Conservation (phyloP, 305 asterid species). For the Solanum chacoense region DNA sequence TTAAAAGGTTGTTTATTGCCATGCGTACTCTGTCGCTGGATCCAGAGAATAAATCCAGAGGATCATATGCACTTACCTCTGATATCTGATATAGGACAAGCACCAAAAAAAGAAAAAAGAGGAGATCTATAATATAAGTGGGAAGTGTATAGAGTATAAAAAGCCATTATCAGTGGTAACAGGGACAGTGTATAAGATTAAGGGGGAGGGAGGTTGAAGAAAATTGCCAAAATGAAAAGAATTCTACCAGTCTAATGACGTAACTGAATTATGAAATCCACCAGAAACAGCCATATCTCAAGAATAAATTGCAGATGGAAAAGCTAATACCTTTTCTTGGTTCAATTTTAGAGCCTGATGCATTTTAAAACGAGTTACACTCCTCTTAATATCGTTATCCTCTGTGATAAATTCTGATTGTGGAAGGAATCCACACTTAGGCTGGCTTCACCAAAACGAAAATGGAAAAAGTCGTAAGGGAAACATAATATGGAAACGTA, state of each 20-base stretch:
- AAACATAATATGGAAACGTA: background rate
- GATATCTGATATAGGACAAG: slow-evolving; percentile 41
- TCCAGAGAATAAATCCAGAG: slow-evolving; percentile 72
- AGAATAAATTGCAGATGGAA: background rate
- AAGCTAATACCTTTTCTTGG: slow-evolving; percentile 48
- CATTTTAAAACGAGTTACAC: slow-evolving; percentile 65
- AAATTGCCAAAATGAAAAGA: too few relatives aligned
- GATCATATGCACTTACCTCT: slow-evolving; percentile 66
- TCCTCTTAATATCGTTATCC: slow-evolving; percentile 55
- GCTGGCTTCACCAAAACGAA: slow-evolving; percentile 39
- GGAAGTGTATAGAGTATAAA: background rate
- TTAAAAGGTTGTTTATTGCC: slow-evolving; percentile 52
- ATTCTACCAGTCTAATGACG: too few relatives aligned
- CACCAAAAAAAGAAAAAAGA: background rate
- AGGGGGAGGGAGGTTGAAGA: too few relatives aligned
- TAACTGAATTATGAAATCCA: too few relatives aligned
- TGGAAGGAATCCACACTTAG: slow-evolving; percentile 88
- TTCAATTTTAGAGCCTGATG: slow-evolving; percentile 66
- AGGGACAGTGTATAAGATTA: too few relatives aligned
- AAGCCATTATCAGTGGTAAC: too few relatives aligned
- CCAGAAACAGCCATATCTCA: background rate
- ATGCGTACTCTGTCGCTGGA: slow-evolving; percentile 57
- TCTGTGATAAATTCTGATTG: slow-evolving; percentile 56
- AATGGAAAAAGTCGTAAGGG: background rate
- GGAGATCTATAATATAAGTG: background rate